Evolutionary conservation across 2,329 filamentous ascomycete genomes (phyloP).

Genomic region (Penicillium concentricum): DNA sequence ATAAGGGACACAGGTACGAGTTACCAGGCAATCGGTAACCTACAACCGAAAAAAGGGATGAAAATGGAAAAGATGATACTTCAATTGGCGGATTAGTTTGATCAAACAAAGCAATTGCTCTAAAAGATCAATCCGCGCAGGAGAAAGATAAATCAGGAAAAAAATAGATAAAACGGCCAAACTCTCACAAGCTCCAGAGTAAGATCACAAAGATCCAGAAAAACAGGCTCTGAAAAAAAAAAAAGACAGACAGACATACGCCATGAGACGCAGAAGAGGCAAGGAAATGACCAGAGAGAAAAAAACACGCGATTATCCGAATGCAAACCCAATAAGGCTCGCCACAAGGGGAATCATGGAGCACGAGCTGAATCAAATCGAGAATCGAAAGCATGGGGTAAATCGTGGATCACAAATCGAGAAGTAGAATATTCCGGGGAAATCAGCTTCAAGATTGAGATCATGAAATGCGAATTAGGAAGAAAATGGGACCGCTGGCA

Average conservation of each 20-base stretch:
- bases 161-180: conserved; percentile 13
- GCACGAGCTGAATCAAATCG: conserved; percentile 12
- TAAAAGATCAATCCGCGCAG: not conserved
- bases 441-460: conserved; percentile 10
- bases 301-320: conserved; percentile 9
- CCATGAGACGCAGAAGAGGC: conserved; percentile 11
- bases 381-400: conserved; percentile 1
- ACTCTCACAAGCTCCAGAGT: conserved; percentile 7
- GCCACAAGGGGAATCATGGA: conserved; percentile 10
- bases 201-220: conserved; percentile 8
- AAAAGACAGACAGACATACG: conserved; percentile 14
- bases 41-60: not conserved
- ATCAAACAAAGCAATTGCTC: conserved; percentile 2
- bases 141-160: conserved; percentile 1
- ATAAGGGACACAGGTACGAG: not conserved
- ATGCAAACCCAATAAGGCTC: conserved; percentile 15
- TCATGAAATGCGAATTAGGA: conserved; percentile 9
- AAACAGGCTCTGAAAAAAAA: conserved; percentile 4
- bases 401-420: not conserved
- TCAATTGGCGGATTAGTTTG: conserved; percentile 1
- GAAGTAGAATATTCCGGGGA: not conserved
- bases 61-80: not conserved
- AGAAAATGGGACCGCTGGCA: conserved; percentile 15
- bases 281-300: conserved; percentile 6
- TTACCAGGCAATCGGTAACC: not conserved